Base-by-base conservation (phyloP, 352 stramenopile genomes). In the Hyaloperonospora brassicae region DNA sequence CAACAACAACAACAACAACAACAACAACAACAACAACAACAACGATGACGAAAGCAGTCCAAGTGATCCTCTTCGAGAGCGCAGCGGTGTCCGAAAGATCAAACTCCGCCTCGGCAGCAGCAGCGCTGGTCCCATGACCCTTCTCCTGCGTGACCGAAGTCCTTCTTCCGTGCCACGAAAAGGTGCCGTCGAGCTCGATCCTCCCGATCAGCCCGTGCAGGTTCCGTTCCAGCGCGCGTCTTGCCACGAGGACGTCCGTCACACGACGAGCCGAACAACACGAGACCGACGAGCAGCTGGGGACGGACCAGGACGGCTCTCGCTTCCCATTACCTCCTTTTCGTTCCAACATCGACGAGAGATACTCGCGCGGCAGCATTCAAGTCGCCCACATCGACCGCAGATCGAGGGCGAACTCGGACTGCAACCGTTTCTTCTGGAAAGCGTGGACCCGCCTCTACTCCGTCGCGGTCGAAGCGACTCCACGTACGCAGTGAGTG, bases 161-260 rank as follows among this genome's bases (percentile, higher is more conserved):
- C 43, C 47, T 3, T 58, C 52, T 42, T 41, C 55, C 22, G 45
- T 48, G 1, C 62, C 45, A 62, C 24, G 49, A 31, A 41, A 62
- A 23, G 64, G 68, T 7, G 60, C 84, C 5, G 66, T 84, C 27
- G 58, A 83, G 30, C 81, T 86, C 22, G 73, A 86, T 25, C 55
- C 72, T 11, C 52, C 70, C 38, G 59, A 56, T 39, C 53, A 84
- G 8, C 69, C 41, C 10, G 12, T 49, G 2, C 39, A 17, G 42
- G 13, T 60, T 10, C 50, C 53, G 3, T 56, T 57, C 13, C 57
- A 66, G 39, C 51, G 55, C 5, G 62, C 60, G 12, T 52, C 48
- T 31, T 71, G 55, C 2, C 59, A 55, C 10, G 59, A 68, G 13
- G 51, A 70, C 10, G 50, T 39, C 21, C 23, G 58, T 13, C 31